Percentiles rank a stretch among this genome's conserved stretches.
phyloP scores from a whole-genome alignment of 345 rosid species.

The Lepidium africanum region DNA sequence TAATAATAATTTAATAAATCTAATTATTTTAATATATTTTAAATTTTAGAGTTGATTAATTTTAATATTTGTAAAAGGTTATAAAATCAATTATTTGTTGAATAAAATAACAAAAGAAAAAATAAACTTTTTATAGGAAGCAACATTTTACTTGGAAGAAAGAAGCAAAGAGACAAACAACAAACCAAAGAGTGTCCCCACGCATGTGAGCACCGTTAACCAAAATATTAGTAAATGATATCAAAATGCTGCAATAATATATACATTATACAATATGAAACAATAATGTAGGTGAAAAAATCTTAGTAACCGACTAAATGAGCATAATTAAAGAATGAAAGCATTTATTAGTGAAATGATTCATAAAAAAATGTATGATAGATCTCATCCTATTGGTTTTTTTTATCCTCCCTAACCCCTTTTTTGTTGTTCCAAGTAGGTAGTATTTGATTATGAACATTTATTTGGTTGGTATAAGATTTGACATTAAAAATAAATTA shows the following conservation, averaged over 20 bases:
- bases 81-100: no score
- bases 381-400: no score
- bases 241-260: not conserved
- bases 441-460: no score
- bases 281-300: not conserved
- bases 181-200: conserved; percentile 11
- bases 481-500: no score
- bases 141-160: not conserved
- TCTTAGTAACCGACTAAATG: not conserved
- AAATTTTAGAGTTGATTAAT: no score
- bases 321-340: not conserved
- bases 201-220: conserved; percentile 23
- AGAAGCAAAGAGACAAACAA: conserved; percentile 5
- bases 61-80: no score
- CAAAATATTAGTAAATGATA: not conserved
- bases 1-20: no score
- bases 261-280: not conserved
- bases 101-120: no score
- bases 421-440: no score
- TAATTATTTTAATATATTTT: no score
- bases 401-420: no score
- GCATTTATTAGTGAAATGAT: not conserved
- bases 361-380: not conserved
- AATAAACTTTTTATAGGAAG: not conserved
- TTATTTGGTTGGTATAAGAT: no score